Conservation (phyloP, 495 filamentous ascomycete species). For the Hyaloscypha bicolor region DNA sequence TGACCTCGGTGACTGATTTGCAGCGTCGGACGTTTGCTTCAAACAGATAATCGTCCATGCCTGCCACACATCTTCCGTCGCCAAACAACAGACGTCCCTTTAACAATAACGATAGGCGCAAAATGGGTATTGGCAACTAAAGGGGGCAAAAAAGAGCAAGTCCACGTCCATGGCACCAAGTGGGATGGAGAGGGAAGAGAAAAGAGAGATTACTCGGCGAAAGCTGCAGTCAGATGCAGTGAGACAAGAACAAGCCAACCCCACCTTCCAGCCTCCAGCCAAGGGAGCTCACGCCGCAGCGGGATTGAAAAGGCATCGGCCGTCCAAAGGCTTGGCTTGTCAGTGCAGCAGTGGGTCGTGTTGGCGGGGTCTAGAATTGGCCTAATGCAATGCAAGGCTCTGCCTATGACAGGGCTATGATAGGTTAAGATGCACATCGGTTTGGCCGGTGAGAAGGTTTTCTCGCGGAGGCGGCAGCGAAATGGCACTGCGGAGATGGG, state of each 20-base stretch:
- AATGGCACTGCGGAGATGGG: not conserved
- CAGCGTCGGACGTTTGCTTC: conserved; percentile 44
- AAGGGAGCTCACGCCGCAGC: not conserved
- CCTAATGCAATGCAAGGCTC: not conserved
- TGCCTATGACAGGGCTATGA: not conserved
- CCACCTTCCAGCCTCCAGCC: not conserved
- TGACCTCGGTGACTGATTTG: conserved; percentile 46
- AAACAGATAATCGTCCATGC: conserved; percentile 60
- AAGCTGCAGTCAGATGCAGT: not conserved
- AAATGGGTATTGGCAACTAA: not conserved
- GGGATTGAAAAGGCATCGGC: not conserved
- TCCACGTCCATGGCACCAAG: not conserved
- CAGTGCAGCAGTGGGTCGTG: not conserved
- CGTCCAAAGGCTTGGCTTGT: not conserved
- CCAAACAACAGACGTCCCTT: not conserved
- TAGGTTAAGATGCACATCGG: not conserved
- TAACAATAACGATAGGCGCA: not conserved
- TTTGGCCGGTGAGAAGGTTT: not conserved
- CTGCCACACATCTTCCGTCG: conserved; percentile 1
- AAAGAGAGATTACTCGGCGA: not conserved
- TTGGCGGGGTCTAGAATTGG: not conserved
- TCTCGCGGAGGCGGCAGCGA: not conserved
- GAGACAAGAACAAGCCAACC: not conserved
- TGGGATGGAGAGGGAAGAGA: not conserved
- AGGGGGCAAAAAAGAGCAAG: not conserved